Conservation (phyloP, 768 basidiomycete genomes). For the Boletus huronensis region DNA sequence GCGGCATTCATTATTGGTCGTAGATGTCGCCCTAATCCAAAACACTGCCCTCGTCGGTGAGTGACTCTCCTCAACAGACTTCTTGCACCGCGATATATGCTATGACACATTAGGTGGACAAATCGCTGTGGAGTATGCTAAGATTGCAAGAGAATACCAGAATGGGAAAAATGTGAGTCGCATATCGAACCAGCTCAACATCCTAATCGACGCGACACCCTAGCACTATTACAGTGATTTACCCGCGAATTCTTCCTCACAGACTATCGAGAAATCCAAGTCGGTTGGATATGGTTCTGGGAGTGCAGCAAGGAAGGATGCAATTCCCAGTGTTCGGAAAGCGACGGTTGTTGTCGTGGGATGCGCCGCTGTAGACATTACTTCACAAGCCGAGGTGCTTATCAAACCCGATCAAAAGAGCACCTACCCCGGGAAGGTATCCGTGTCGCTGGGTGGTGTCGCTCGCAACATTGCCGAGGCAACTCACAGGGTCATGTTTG, state of each 20-base stretch:
- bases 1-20: constrained; percentile 6
- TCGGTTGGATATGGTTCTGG: background rate
- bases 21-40: constrained; percentile 84
- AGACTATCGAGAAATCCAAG: background rate
- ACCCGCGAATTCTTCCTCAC: background rate
- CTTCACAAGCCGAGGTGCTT: constrained; percentile 45
- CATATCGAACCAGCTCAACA: background rate
- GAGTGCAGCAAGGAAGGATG: background rate
- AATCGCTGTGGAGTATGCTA: constrained; percentile 75
- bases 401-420: constrained; percentile 48
- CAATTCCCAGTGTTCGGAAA: constrained; percentile 8
- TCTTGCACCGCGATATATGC: background rate
- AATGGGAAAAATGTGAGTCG: constrained; percentile 18
- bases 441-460: constrained; percentile 80
- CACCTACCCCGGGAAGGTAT: constrained; percentile 76
- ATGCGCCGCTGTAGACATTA: constrained; percentile 87
- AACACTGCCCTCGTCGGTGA: constrained; percentile 84
- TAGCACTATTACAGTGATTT: constrained; percentile 14
- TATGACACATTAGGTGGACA: constrained; percentile 53
- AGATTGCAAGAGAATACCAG: constrained; percentile 34
- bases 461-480: constrained; percentile 95
- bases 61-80: constrained; percentile 16
- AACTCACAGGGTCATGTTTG: constrained; percentile 58
- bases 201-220: constrained; percentile 1
- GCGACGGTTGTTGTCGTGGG: constrained; percentile 73